Base-by-base conservation (phyloP, 2,329 filamentous ascomycete genomes). In the Emergomyces orientalis region DNA sequence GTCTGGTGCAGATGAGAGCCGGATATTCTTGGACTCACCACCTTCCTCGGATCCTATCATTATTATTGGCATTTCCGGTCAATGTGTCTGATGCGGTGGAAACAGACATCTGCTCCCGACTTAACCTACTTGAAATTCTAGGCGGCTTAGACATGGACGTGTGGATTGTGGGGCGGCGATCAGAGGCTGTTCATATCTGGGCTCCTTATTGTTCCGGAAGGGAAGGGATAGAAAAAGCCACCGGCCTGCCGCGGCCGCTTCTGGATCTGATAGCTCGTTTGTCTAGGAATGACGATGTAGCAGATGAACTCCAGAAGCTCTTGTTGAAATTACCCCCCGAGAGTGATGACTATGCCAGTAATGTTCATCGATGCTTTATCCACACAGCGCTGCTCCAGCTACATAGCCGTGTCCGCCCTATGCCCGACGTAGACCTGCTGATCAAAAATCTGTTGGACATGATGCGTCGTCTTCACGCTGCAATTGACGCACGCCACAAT, bases 371-470 rank as follows among this genome's bases (percentile, higher is more conserved):
- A 52, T 32, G 49, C 27, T 52, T 52, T 52, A 13, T 7, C 27
- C 49, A 32, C 49, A 32, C 49, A 52, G 49, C 49, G 9, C 49
- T 52, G 14, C 49, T 52, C 2, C 49, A 52, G 25, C 49, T 52
- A 52, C 49, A 52, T 52, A 52, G 49, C 49, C 14, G 49, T 32
- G 49, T 52, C 49, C 49, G 49, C 25, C 14, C 49, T 52, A 7
- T 52, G 13, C n/a, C 49, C 27, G 27, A 32, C 14, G 49, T 52
- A 13, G 49, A 52, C 3, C 27, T 52, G 49, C 49, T 32, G 25
- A 52, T 52, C 49, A 52, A 52, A 8, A 7, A 52, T 52, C 49
- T 52, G 49, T 52, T 52, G 49, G 25, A 52, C 49, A 52, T 52
- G 49, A 6, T 52, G 22, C 25, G 49, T 32, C 17, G 2, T 52